Base-by-base conservation (phyloP, 129 eudicot species). In the Lactuca sativa region DNA sequence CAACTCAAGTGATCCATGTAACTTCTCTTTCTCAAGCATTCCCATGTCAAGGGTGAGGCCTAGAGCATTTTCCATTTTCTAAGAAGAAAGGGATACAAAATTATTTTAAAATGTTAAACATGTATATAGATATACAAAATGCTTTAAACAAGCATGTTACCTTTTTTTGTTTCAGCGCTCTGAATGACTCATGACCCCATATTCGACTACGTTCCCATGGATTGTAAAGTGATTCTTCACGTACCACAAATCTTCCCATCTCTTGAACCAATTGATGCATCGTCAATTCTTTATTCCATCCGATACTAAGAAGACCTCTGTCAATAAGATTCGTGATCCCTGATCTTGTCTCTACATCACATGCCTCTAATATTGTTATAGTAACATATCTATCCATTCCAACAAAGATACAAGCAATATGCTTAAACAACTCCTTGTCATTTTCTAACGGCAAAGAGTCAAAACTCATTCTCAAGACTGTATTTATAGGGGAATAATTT, bases 121-220 rank as follows among this genome's bases (percentile, higher is more conserved):
- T 15, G 63, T 25, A 1, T 25, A 25, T 25, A 25, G 30, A 25
- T 0, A 25, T 25, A 25, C 30, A 25, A 25, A 25, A 0, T 25
- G 30, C 1, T 52, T 21, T 0, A 2, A 25, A 18, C 32, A 11
- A n/a, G 43, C 21, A 25, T 5, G 61, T 58, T 77, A 82, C 86
- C n/a, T 30, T 59, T 41, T 63, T 56, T 18, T 77, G 67, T 40
- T 34, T 62, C 64, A 82, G 21, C 53, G 77, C 80, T 56, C 64
- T 14, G 30, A 73, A 69, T 21, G 82, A 69, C n/a, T 77, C 80
- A 80, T 74, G 3, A 67, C 67, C 30, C 74, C 80, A 75, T 67
- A 75, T 6, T 15, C 74, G 56, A 40, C 74, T 75, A 36, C 79
- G 83, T 47, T 53, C 61, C 34, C 44, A 21, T 59, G 83, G 74